Percentiles rank a stretch among this genome's conserved stretches.
Evolutionary conservation across 2,329 filamentous ascomycete genomes (phyloP).

Genomic region (Zelopaecilomyces penicillatus): DNA sequence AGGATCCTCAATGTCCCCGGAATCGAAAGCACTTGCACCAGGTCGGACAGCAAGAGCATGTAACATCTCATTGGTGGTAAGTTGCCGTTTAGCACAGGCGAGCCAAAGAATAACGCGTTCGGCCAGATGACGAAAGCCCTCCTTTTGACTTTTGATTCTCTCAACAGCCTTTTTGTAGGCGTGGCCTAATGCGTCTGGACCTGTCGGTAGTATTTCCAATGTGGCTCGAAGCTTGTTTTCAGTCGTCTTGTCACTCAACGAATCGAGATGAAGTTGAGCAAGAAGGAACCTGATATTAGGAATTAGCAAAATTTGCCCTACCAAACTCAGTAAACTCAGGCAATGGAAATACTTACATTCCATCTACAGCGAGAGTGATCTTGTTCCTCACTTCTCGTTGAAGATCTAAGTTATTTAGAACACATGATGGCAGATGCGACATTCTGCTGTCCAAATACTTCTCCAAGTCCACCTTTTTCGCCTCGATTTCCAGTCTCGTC

Average conservation of each 20-base stretch:
- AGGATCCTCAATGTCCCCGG: background rate
- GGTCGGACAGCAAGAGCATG: constrained; percentile 31
- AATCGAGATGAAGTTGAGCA: constrained; percentile 14
- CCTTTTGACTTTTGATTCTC: constrained; percentile 30
- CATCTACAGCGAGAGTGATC: background rate
- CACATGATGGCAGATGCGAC: background rate
- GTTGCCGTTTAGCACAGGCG: constrained; percentile 22
- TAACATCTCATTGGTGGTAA: constrained; percentile 27
- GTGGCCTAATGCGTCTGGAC: constrained; percentile 22
- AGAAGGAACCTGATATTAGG: constrained; percentile 12
- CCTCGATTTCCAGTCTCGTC: constrained; percentile 4
- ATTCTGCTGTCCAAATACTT: constrained; percentile 6
- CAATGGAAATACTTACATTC: background rate
- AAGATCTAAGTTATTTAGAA: background rate
- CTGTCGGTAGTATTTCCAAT: constrained; percentile 8
- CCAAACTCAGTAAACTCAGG: background rate
- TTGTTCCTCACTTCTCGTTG: constrained; percentile 3
- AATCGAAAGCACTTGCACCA: constrained; percentile 18
- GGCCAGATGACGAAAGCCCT: constrained; percentile 19
- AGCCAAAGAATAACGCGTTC: constrained; percentile 31
- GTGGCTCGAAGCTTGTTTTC: background rate
- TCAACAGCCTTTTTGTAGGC: constrained; percentile 35
- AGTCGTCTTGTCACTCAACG: constrained; percentile 4
- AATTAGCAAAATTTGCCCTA: background rate
- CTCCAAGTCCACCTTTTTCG: constrained; percentile 6